Percentiles rank a stretch among this genome's conserved stretches.
Evolutionary conservation across 2,329 filamentous ascomycete genomes (phyloP).

Genomic region (Fusarium circinatum): DNA sequence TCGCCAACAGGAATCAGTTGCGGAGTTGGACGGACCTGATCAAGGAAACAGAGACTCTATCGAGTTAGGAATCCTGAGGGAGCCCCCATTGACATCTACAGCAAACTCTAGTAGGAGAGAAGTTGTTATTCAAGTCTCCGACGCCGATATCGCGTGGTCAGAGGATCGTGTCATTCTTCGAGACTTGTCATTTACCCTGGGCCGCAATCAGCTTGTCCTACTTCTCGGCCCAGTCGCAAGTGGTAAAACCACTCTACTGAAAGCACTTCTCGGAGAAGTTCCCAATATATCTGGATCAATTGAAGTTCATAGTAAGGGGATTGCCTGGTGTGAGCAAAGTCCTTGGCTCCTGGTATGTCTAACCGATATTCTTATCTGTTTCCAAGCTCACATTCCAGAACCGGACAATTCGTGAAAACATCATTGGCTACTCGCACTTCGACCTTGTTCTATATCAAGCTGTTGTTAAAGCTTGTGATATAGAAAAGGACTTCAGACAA

Average conservation of each 20-base stretch:
- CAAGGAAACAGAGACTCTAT: not conserved
- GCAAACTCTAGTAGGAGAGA: too few relatives aligned
- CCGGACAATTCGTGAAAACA: constrained; percentile 49
- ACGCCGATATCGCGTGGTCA: constrained; percentile 51
- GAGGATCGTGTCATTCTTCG: constrained; percentile 43
- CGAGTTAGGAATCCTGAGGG: constrained; percentile 12
- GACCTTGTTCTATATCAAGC: constrained; percentile 41
- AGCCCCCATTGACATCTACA: rapidly evolving
- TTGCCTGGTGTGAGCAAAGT: constrained; percentile 49
- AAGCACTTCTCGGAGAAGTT: constrained; percentile 51
- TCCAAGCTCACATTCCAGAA: constrained; percentile 37
- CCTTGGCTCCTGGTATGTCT: constrained; percentile 48
- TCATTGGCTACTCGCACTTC: constrained; percentile 45
- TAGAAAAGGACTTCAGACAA: constrained; percentile 48
- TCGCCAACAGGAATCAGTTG: constrained; percentile 8
- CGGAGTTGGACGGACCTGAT: not conserved
- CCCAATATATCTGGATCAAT: constrained; percentile 36
- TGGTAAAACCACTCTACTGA: constrained; percentile 58
- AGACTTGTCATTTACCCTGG: constrained; percentile 49
- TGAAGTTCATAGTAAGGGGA: constrained; percentile 1
- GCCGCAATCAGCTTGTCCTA: constrained; percentile 49
- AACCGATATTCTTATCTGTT: not conserved
- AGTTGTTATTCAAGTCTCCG: constrained; percentile 19
- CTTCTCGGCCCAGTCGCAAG: constrained; percentile 56
- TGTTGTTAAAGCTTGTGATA: constrained; percentile 45